phyloP scores from a whole-genome alignment of 495 filamentous ascomycete genomes.

The Penicillium canariense region DNA sequence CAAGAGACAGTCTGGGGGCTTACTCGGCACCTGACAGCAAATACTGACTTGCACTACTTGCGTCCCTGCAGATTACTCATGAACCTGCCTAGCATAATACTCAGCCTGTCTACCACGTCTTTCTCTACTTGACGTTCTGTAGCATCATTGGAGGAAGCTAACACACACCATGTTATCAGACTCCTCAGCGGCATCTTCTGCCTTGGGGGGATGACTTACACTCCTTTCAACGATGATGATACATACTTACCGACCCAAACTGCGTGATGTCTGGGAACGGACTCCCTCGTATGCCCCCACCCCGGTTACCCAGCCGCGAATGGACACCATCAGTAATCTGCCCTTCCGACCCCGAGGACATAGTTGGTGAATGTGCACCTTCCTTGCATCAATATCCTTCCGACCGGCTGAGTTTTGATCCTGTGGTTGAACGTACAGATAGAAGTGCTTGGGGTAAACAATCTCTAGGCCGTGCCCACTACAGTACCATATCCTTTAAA shows the following conservation, averaged over 20 bases:
- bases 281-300: constrained; percentile 18
- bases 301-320: constrained; percentile 20
- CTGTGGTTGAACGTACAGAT: constrained; percentile 12
- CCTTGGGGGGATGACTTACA: constrained; percentile 17
- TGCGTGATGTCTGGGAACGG: constrained; percentile 6
- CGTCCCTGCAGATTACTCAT: constrained; percentile 18
- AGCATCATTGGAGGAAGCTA: constrained; percentile 13
- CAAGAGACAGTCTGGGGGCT: constrained; percentile 14
- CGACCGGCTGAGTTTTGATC: constrained; percentile 4
- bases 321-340: constrained; percentile 20
- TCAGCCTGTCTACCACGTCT: constrained; percentile 20
- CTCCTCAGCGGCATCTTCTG: constrained; percentile 16
- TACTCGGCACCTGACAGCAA: constrained; percentile 15
- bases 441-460: constrained; percentile 39
- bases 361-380: constrained; percentile 14
- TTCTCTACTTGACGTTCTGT: constrained; percentile 9
- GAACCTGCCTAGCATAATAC: constrained; percentile 20
- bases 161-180: constrained; percentile 14
- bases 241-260: constrained; percentile 5
- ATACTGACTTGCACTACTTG: constrained; percentile 15
- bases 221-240: constrained; percentile 17
- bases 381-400: constrained; percentile 13
- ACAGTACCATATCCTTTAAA: too few species aligned
- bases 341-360: constrained; percentile 15
- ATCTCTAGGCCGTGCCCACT: constrained; percentile 31